Conservation (phyloP, 192 early-diverging fungal species). For the Mortierella alpina region DNA sequence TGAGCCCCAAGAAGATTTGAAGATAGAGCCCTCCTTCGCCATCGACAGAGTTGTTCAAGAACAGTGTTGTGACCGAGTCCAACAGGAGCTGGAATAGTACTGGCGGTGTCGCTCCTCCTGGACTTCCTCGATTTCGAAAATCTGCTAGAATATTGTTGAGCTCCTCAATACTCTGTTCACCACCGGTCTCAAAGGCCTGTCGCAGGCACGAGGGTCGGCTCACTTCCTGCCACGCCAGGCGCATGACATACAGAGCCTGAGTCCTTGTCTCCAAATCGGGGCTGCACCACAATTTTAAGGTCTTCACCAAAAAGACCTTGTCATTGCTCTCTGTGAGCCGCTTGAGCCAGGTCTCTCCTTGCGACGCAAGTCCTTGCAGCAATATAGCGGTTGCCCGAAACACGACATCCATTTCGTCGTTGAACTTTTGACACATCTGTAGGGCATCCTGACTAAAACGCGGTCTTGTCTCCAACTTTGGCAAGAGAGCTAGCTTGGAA, state of each 20-base stretch:
- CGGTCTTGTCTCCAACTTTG: conserved; percentile 31
- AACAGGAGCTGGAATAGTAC: conserved; percentile 29
- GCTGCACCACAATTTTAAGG: conserved; percentile 39
- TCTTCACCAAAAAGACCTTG: conserved; percentile 25
- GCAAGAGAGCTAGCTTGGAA: conserved; percentile 25
- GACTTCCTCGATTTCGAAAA: conserved; percentile 26
- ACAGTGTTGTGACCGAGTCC: conserved; percentile 43
- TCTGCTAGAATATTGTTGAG: conserved; percentile 31
- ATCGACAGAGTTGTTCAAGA: conserved; percentile 36
- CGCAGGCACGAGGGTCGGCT: conserved; percentile 27
- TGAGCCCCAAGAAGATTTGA: conserved; percentile 39
- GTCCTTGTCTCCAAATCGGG: conserved; percentile 29
- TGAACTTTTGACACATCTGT: conserved; percentile 22
- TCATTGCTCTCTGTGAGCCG: conserved; percentile 1
- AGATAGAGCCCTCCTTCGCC: conserved; percentile 51
- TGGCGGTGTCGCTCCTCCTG: conserved; percentile 40
- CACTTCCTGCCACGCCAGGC: conserved; percentile 27
- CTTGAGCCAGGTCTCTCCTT: conserved; percentile 21
- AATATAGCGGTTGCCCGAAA: conserved; percentile 18
- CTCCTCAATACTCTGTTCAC: conserved; percentile 36
- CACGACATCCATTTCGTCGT: conserved; percentile 22
- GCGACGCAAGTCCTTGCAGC: conserved; percentile 9
- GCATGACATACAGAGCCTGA: conserved; percentile 37
- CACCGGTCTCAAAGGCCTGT: conserved; percentile 27
- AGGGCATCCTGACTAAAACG: conserved; percentile 15